Percentiles rank a stretch among this genome's conserved stretches.
phyloP scores from a whole-genome alignment of 148 eudicot genomes.

The Nyssa sinensis region DNA sequence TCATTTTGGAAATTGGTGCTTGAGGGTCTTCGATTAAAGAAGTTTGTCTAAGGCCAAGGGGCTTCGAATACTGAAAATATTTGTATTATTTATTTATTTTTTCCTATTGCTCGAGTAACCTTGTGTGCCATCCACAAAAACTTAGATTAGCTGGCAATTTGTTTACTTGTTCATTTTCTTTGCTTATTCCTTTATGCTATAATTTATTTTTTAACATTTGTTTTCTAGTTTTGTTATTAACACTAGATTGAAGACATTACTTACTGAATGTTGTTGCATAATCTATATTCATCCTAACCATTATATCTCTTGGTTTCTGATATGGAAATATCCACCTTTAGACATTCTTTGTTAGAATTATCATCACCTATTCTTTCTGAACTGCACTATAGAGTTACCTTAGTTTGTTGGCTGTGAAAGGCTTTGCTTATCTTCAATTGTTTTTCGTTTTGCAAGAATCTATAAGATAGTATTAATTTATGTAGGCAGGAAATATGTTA shows the following conservation, averaged over 20 bases:
- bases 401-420: not conserved
- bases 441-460: not conserved
- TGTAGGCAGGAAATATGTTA: not conserved
- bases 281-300: not conserved
- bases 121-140: not conserved
- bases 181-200: too few species aligned
- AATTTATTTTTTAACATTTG: too few species aligned
- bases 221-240: not conserved
- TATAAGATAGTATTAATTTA: not conserved
- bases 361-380: not conserved
- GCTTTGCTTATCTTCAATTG: not conserved
- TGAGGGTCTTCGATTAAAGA: too few species aligned
- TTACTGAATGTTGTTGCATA: not conserved
- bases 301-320: not conserved
- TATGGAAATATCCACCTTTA: not conserved
- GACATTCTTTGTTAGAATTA: not conserved
- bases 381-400: too few species aligned
- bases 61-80: not conserved
- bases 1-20: too few species aligned
- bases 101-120: not conserved
- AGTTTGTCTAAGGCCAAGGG: not conserved
- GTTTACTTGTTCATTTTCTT: not conserved
- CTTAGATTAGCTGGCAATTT: not conserved
- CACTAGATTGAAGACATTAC: not conserved
- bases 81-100: too few species aligned